Percentiles rank a stretch among this genome's conserved stretches.
Conservation (phyloP, 306 rosid species). For the Medicago lupulina region DNA sequence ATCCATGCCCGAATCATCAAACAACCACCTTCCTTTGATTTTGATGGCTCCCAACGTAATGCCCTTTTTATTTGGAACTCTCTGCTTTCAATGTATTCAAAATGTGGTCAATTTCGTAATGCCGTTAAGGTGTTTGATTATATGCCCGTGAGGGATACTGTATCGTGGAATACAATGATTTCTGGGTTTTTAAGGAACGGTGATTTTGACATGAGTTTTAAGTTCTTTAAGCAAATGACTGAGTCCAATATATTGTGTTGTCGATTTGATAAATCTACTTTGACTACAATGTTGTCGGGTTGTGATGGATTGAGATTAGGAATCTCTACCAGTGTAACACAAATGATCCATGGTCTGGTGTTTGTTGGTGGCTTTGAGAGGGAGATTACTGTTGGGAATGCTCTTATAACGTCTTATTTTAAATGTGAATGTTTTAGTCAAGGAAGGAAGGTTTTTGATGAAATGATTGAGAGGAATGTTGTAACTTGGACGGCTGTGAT, state of each 20-base stretch:
- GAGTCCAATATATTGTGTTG: slow-evolving; percentile 43
- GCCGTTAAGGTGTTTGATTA: slow-evolving; percentile 68
- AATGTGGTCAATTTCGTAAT: slow-evolving; percentile 48
- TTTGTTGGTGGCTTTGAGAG: slow-evolving; percentile 65
- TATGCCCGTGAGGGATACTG: slow-evolving; percentile 68
- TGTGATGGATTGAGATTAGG: slow-evolving; percentile 59
- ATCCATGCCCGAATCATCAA: slow-evolving; percentile 79
- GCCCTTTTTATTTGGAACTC: slow-evolving; percentile 74
- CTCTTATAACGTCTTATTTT: slow-evolving; percentile 77
- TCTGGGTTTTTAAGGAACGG: slow-evolving; percentile 67
- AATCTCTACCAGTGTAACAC: slow-evolving; percentile 28
- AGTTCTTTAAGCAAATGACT: slow-evolving; percentile 59
- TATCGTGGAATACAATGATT: slow-evolving; percentile 77
- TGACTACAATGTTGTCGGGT: slow-evolving; percentile 74
- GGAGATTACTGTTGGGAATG: slow-evolving; percentile 77
- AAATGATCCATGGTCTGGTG: slow-evolving; percentile 75
- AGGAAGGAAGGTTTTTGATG: slow-evolving; percentile 73
- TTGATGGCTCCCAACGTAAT: slow-evolving; percentile 42
- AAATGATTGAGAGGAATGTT: slow-evolving; percentile 82
- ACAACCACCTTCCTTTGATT: slow-evolving; percentile 39
- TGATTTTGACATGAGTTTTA: slow-evolving; percentile 52
- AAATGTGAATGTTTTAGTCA: slow-evolving; percentile 62
- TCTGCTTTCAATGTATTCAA: slow-evolving; percentile 61
- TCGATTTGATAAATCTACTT: slow-evolving; percentile 72
- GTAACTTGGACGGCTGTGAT: slow-evolving; percentile 90